Base-by-base conservation (phyloP, 495 filamentous ascomycete species). In the Cryomyces antarcticus region DNA sequence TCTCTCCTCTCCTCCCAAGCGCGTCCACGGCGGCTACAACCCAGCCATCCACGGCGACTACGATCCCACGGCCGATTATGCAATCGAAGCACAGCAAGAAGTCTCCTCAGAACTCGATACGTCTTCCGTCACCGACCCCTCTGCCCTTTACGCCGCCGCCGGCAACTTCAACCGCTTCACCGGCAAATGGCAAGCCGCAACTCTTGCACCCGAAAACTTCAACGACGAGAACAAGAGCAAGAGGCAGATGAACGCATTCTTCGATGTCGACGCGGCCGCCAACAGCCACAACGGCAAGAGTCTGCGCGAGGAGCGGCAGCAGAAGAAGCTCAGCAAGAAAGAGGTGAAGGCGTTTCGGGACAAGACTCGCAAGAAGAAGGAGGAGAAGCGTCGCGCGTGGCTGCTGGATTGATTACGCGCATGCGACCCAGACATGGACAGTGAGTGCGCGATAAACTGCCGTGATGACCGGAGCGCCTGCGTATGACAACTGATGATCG, bases 221-320 rank as follows among this genome's bases (percentile, higher is more conserved):
- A 82, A 78, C 50, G 89, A 95, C 54, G 86, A 89, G 58, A 82
- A 83, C 49, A 94, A 94, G 68, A 75, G 74, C 36, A 70, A 66
- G 43, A 68, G 92, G 38, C 89, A 96, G 66, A 82, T 96, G 82
- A 78, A 78, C 54, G 83, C 87, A 7, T 97, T 77, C 61, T 97
- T 93, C 55, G 92, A 96, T 54, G 89, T 96, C n/a, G 89, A 96
- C 62, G 82, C 86, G 7, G 88, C 87, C 17, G 92, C 92, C 1
- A 95, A 95, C 55, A 75, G 71, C 48, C 89, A 97, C 50, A 80
- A 93, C 53, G 89, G 89, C 5, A 73, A 82, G 43, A 93, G 85
- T 55, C 61, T 97, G 41, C 92, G 88, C 60, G 89, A 83, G 6
- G 89, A 97, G 62, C 67, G 86, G 30, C 75, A 78, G 36, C 76